Percentiles rank a stretch among this genome's conserved stretches.
These are phyloP conservation scores for Apodospora peruviana DNA, from an alignment of 495 filamentous ascomycete genomes.

Conservation along the genomic window DNA sequence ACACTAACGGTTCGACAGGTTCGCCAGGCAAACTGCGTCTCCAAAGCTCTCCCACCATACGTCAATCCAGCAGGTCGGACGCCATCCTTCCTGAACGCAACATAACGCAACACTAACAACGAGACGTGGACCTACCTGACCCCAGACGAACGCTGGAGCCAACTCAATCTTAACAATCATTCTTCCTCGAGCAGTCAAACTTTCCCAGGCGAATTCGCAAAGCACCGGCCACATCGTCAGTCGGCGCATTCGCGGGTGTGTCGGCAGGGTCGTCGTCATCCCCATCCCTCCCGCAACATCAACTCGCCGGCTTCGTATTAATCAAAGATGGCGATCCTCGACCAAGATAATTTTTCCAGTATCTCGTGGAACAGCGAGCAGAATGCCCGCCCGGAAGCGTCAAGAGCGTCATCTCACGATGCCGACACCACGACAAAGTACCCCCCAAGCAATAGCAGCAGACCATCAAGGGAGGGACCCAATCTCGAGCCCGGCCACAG, in stretches of 20 bases:
- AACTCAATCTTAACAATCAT: too few relatives aligned
- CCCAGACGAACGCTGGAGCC: too few relatives aligned
- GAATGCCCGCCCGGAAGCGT: slow-evolving; percentile 1
- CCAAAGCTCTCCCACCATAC: slow-evolving; percentile 17
- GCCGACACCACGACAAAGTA: slow-evolving; percentile 9
- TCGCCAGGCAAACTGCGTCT: too few relatives aligned
- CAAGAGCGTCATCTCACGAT: slow-evolving; percentile 12
- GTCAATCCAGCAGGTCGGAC: too few relatives aligned
- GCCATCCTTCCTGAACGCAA: too few relatives aligned
- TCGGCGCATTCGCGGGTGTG: neutral
- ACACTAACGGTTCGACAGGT: too few relatives aligned
- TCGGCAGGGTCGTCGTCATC: neutral
- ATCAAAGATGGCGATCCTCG: slow-evolving; percentile 39
- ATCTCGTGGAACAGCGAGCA: slow-evolving; percentile 44
- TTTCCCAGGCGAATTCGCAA: too few relatives aligned
- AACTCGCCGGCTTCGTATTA: neutral
- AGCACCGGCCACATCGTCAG: neutral
- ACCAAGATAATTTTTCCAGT: slow-evolving; percentile 46
- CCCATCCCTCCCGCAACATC: neutral
- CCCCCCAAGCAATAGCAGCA: slow-evolving; percentile 11
- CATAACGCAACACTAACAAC: too few relatives aligned
- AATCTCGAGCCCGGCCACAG: slow-evolving; percentile 58
- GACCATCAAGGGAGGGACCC: slow-evolving; percentile 14
- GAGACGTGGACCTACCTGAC: too few relatives aligned
- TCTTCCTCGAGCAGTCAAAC: too few relatives aligned